Evolutionary conservation across 768 basidiomycete species (phyloP).

Genomic region (Pleurotus sapidus): DNA sequence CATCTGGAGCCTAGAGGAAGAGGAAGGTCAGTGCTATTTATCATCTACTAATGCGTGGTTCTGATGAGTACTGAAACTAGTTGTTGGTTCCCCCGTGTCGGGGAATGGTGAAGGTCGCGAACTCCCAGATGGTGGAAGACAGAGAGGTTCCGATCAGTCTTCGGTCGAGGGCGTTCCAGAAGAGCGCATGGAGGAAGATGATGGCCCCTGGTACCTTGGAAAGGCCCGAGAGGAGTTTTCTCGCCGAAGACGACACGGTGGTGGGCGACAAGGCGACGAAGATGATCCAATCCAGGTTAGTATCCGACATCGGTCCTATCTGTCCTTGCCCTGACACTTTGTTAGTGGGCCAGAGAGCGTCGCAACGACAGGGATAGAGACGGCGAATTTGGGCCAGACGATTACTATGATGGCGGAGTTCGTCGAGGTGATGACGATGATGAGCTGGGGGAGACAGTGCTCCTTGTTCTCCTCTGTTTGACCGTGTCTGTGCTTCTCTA

Average conservation of each 20-base stretch:
- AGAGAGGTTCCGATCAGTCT: slow-evolving; percentile 13
- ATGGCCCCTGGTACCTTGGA: slow-evolving; percentile 78
- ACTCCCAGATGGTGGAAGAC: slow-evolving; percentile 34
- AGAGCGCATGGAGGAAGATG: slow-evolving; percentile 50
- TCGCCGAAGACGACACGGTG: slow-evolving; percentile 42
- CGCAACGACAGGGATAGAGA: slow-evolving; percentile 72
- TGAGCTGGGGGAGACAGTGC: slow-evolving; percentile 77
- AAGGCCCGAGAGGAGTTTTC: slow-evolving; percentile 80
- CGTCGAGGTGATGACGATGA: slow-evolving; percentile 58
- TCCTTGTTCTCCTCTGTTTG: slow-evolving; percentile 72
- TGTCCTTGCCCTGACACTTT: neutral
- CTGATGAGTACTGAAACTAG: neutral
- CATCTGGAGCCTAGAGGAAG: slow-evolving; percentile 61
- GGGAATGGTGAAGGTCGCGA: slow-evolving; percentile 30
- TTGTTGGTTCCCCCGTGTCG: neutral
- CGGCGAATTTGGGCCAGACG: slow-evolving; percentile 75
- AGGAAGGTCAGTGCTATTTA: slow-evolving; percentile 31
- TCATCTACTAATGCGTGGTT: slow-evolving; percentile 5
- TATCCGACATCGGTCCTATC: slow-evolving; percentile 1
- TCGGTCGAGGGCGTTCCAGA: slow-evolving; percentile 25
- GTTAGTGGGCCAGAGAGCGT: slow-evolving; percentile 75
- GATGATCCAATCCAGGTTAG: slow-evolving; percentile 73
- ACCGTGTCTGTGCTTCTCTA: slow-evolving; percentile 75
- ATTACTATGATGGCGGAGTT: slow-evolving; percentile 72
- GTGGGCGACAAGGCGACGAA: slow-evolving; percentile 37